These are phyloP conservation scores for Penicillium herquei DNA, from an alignment of 495 filamentous ascomycete species.

Conservation along the genomic window DNA sequence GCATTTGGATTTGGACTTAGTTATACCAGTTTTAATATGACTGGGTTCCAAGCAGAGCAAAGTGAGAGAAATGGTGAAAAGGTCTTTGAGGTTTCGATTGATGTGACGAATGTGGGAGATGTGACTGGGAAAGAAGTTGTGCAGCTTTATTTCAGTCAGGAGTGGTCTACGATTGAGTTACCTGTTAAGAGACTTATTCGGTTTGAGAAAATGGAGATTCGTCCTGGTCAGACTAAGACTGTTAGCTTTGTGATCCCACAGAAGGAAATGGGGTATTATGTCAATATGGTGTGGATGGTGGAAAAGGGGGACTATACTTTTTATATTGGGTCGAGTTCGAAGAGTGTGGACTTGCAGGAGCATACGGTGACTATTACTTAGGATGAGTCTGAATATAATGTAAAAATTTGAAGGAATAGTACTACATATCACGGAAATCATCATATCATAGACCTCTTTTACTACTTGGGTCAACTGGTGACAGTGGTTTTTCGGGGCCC, in stretches of 20 bases:
- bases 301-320: not conserved
- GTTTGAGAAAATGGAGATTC: not conserved
- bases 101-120: not conserved
- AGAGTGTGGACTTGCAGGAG: not conserved
- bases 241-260: not conserved
- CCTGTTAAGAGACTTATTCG: not conserved
- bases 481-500: too few species aligned
- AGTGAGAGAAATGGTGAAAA: not conserved
- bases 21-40: not conserved
- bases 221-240: not conserved
- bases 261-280: not conserved
- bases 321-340: not conserved
- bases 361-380: not conserved
- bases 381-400: too few species aligned
- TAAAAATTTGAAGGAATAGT: too few species aligned
- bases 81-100: not conserved
- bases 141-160: not conserved
- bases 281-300: conserved; percentile 1
- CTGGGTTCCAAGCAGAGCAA: not conserved
- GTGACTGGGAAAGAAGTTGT: not conserved
- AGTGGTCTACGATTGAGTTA: not conserved
- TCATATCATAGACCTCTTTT: too few species aligned
- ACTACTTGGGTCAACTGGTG: too few species aligned
- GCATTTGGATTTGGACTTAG: conserved; percentile 5
- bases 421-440: too few species aligned